Evolutionary conservation across 2,329 filamentous ascomycete species (phyloP).

Genomic region (Ophiognomonia clavigignenti-juglandacearum): DNA sequence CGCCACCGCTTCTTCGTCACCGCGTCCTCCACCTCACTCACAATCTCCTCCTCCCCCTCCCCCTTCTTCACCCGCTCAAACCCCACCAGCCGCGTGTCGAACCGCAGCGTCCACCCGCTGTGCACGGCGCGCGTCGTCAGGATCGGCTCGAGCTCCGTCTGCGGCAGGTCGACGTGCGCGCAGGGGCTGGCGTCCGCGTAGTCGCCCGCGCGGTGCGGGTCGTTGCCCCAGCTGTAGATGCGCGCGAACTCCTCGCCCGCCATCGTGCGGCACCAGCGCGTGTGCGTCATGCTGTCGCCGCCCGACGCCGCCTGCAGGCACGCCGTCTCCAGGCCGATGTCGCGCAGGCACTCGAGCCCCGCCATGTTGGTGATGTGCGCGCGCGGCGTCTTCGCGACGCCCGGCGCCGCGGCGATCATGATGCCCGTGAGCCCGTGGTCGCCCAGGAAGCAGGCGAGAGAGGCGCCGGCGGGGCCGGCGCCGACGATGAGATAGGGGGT

Average conservation of each 20-base stretch:
- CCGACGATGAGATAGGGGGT: constrained; percentile 22
- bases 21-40: constrained; percentile 12
- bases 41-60: constrained; percentile 12
- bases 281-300: constrained; percentile 41
- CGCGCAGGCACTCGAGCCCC: constrained; percentile 49
- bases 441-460: constrained; percentile 47
- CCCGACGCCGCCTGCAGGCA: constrained; percentile 30
- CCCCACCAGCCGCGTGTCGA: constrained; percentile 33
- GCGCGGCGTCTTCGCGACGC: constrained; percentile 51
- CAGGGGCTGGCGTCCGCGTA: constrained; percentile 42
- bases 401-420: constrained; percentile 43
- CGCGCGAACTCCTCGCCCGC: constrained; percentile 47
- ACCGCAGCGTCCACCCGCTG: constrained; percentile 36
- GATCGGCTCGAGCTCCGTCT: constrained; percentile 44
- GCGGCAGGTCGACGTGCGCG: constrained; percentile 38
- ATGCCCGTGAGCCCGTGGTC: constrained; percentile 43
- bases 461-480: constrained; percentile 47
- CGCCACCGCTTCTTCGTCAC: constrained; percentile 11
- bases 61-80: constrained; percentile 21
- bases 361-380: constrained; percentile 59
- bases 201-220: constrained; percentile 39
- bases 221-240: constrained; percentile 46
- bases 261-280: constrained; percentile 48
- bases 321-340: constrained; percentile 43
- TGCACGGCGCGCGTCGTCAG: constrained; percentile 35